These are phyloP conservation scores for Kwoniella europaea DNA, from an alignment of 768 basidiomycete genomes.

Conservation along the genomic window DNA sequence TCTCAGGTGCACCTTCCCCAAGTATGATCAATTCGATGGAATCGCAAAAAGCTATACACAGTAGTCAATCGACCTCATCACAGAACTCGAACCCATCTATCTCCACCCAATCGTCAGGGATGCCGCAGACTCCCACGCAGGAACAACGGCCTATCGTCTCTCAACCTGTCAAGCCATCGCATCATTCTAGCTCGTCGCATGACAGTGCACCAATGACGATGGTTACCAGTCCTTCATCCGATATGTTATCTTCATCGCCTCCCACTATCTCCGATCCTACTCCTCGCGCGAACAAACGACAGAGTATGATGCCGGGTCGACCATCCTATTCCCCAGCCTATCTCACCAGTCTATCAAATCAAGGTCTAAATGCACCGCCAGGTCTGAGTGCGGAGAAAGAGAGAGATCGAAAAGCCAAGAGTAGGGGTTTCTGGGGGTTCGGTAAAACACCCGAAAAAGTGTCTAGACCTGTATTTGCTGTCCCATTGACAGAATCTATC, in stretches of 20 bases:
- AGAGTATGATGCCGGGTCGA: conserved; percentile 48
- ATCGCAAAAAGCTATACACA: conserved; percentile 43
- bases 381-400: conserved; percentile 29
- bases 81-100: conserved; percentile 16
- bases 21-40: conserved; percentile 50
- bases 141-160: conserved; percentile 7
- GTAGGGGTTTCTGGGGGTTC: conserved; percentile 89
- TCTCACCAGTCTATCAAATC: conserved; percentile 40
- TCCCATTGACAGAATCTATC: conserved; percentile 82
- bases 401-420: conserved; percentile 88
- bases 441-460: conserved; percentile 62
- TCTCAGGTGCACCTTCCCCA: conserved; percentile 45
- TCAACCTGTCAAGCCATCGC: conserved; percentile 1
- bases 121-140: conserved; percentile 23
- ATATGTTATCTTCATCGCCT: conserved; percentile 62
- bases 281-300: conserved; percentile 38
- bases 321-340: conserved; percentile 43
- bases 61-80: conserved; percentile 46
- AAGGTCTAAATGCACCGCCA: conserved; percentile 40
- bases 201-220: conserved; percentile 65
- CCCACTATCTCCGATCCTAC: conserved; percentile 29
- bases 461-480: conserved; percentile 79
- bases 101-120: conserved; percentile 15
- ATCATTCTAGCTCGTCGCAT: conserved; percentile 17
- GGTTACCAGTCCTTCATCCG: conserved; percentile 67